Percentiles rank a stretch among this genome's conserved stretches.
These are phyloP conservation scores for Penicillium ochrochloron DNA, from an alignment of 495 filamentous ascomycete genomes.

Conservation along the genomic window DNA sequence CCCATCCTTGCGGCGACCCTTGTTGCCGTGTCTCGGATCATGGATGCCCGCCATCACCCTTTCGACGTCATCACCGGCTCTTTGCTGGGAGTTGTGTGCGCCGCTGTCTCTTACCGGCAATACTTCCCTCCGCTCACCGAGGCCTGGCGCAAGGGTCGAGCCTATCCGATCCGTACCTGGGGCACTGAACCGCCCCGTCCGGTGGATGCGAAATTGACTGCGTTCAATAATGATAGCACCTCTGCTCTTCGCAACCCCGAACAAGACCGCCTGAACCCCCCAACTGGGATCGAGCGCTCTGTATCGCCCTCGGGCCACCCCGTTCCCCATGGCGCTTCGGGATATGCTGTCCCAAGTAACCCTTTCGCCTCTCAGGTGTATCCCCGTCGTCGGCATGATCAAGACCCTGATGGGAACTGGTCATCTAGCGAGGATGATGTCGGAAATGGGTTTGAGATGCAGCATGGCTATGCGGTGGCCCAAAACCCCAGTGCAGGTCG, in stretches of 20 bases:
- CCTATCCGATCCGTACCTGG: constrained; percentile 66
- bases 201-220: constrained; percentile 11
- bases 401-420: constrained; percentile 43
- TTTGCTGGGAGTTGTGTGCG: constrained; percentile 61
- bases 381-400: constrained; percentile 36
- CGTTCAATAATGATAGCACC: constrained; percentile 30
- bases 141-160: constrained; percentile 62
- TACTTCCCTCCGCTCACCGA: constrained; percentile 62
- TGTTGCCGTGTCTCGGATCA: constrained; percentile 60
- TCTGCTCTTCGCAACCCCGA: constrained; percentile 40
- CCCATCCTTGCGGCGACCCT: constrained; percentile 59
- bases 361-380: constrained; percentile 36
- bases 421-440: constrained; percentile 52
- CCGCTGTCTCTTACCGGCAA: constrained; percentile 56
- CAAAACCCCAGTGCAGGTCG: constrained; percentile 27
- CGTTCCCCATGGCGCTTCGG: constrained; percentile 8
- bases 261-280: constrained; percentile 35
- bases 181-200: constrained; percentile 47
- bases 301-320: constrained; percentile 17
- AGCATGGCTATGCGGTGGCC: constrained; percentile 37
- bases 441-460: constrained; percentile 49
- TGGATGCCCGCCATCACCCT: constrained; percentile 86
- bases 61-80: constrained; percentile 87
- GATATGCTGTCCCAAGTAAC: constrained; percentile 22
- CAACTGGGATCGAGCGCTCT: constrained; percentile 5